A percentile compares a stretch with the other conserved stretches of the same genome.
Conservation (phyloP, 225 moss, liverwort and hornwort genomes). For the Marchantia paleacea region DNA sequence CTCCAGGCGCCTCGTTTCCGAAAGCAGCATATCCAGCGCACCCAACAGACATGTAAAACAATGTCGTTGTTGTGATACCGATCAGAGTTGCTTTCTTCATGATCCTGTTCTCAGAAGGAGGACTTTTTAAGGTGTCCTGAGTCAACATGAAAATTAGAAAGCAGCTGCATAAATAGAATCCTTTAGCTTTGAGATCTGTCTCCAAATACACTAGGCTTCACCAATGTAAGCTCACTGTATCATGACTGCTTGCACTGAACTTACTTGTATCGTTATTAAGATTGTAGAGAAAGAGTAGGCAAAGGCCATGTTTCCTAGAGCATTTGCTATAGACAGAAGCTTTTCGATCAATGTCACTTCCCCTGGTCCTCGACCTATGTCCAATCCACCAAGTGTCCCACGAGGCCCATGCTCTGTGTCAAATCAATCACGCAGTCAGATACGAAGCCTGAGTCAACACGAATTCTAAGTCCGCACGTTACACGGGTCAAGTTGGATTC, state of each 20-base stretch:
- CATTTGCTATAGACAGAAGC: slow-evolving; percentile 35
- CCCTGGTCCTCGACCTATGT: slow-evolving; percentile 26
- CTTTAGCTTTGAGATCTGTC: too few species aligned
- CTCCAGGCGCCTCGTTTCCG: slow-evolving; percentile 65
- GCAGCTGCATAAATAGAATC: too few species aligned
- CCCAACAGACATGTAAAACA: slow-evolving; percentile 70
- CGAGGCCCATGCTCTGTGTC: slow-evolving; percentile 31
- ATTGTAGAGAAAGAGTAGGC: slow-evolving; percentile 69
- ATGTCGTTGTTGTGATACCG: slow-evolving; percentile 52
- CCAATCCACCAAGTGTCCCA: slow-evolving; percentile 28
- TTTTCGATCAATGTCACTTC: slow-evolving; percentile 28
- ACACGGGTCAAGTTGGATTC: neutral
- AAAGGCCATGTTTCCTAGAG: slow-evolving; percentile 73
- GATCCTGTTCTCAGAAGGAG: slow-evolving; percentile 28
- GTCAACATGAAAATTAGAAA: too few species aligned
- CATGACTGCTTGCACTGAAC: too few species aligned
- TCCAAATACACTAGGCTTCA: neutral
- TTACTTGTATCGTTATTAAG: slow-evolving; percentile 63
- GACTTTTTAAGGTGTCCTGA: slow-evolving; percentile 30
- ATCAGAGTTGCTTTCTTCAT: slow-evolving; percentile 49
- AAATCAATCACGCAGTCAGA: neutral
- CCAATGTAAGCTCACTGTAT: neutral
- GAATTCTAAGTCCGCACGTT: neutral
- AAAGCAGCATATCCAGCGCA: slow-evolving; percentile 74
- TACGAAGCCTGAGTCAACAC: too few species aligned